Conservation (phyloP, 495 filamentous ascomycete genomes). For the Polyplosphaeria fusca region DNA sequence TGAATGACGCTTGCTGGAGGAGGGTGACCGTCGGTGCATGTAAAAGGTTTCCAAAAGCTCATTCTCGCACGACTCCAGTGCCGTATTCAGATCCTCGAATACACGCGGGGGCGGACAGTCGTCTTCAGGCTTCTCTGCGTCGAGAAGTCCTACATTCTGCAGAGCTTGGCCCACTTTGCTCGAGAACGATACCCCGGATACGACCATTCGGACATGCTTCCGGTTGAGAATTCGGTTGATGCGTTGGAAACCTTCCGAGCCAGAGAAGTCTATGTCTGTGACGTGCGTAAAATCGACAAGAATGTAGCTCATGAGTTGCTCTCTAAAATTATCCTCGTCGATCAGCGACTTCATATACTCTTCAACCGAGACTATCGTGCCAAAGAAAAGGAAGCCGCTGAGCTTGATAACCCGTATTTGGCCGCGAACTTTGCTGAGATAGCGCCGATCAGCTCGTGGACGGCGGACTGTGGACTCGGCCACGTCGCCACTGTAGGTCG, state of each 20-base stretch:
- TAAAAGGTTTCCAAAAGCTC: slow-evolving; percentile 78
- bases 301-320: slow-evolving; percentile 78
- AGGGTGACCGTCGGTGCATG: slow-evolving; percentile 11
- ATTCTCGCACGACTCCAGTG: slow-evolving; percentile 92
- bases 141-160: slow-evolving; percentile 73
- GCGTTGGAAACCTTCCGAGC: slow-evolving; percentile 88
- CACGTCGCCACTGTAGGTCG: slow-evolving; percentile 78
- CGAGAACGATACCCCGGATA: slow-evolving; percentile 73
- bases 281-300: slow-evolving; percentile 88
- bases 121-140: slow-evolving; percentile 52
- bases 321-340: slow-evolving; percentile 71
- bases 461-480: slow-evolving; percentile 88
- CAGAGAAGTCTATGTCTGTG: slow-evolving; percentile 90
- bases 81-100: slow-evolving; percentile 87
- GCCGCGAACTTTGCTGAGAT: slow-evolving; percentile 74
- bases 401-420: slow-evolving; percentile 90
- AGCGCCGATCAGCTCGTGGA: slow-evolving; percentile 84
- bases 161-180: slow-evolving; percentile 73
- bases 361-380: slow-evolving; percentile 92
- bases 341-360: slow-evolving; percentile 77
- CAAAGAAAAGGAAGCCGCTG: slow-evolving; percentile 91
- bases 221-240: slow-evolving; percentile 76
- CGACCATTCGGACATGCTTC: slow-evolving; percentile 70
- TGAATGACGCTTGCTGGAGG: slow-evolving; percentile 1
- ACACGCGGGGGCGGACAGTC: slow-evolving; percentile 59